phyloP scores from a whole-genome alignment of 1,139 yeast genomes.

The Candida sanyaensis region DNA sequence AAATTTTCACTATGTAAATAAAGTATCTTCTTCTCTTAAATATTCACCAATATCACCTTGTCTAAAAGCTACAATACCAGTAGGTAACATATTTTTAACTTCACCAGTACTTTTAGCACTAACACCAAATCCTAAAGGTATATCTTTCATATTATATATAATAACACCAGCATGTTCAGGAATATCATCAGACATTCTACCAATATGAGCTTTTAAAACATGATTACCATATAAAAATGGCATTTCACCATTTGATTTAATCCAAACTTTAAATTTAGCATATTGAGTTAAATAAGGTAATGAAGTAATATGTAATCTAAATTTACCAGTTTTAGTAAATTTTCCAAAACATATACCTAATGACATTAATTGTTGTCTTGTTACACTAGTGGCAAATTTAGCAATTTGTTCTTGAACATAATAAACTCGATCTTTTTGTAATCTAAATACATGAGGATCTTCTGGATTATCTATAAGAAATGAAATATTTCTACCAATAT shows the following conservation, averaged over 20 bases:
- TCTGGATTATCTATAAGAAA: constrained; percentile 84
- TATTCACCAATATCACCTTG: constrained; percentile 99
- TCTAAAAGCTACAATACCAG: constrained; percentile 92
- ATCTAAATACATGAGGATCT: constrained; percentile 90
- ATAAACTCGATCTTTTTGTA: constrained; percentile 95
- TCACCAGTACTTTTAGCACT: constrained; percentile 92
- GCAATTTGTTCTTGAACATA: constrained; percentile 85
- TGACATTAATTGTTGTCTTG: constrained; percentile 88
- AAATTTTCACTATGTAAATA: constrained; percentile 73
- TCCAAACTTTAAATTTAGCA: constrained; percentile 95
- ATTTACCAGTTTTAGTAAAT: constrained; percentile 96
- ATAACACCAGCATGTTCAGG: constrained; percentile 98
- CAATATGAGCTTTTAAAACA: constrained; percentile 93
- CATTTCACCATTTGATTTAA: constrained; percentile 97
- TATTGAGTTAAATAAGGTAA: constrained; percentile 78
- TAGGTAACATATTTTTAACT: constrained; percentile 85
- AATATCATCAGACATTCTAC: constrained; percentile 94
- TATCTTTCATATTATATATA: constrained; percentile 87
- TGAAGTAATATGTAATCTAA: constrained; percentile 92
- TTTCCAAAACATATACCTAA: constrained; percentile 93
- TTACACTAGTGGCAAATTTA: constrained; percentile 84
- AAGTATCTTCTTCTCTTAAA: constrained; percentile 95
- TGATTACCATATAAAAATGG: constrained; percentile 97
- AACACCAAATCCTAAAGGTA: constrained; percentile 95
- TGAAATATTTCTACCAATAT: constrained; percentile 92